Percentiles rank a stretch among this genome's conserved stretches.
These are phyloP conservation scores for Neurospora tetraspora DNA, from an alignment of 495 filamentous ascomycete species.

Conservation along the genomic window DNA sequence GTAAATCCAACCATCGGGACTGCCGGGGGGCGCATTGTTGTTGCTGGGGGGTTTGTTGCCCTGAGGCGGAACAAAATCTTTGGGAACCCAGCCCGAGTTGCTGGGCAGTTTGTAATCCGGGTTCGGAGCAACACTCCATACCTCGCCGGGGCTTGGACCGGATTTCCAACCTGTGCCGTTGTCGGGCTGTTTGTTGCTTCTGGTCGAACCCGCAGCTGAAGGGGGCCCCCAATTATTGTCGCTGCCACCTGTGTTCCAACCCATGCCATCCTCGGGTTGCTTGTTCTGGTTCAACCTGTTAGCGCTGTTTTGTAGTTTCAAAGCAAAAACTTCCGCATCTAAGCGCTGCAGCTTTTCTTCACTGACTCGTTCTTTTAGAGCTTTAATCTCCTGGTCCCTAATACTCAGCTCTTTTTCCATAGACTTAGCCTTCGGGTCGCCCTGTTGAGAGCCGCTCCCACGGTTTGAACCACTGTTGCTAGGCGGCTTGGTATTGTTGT, in stretches of 20 bases:
- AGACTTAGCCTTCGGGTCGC: not conserved
- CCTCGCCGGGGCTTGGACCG: not conserved
- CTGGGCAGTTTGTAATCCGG: not conserved
- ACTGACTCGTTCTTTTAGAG: not conserved
- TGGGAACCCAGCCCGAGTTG: not conserved
- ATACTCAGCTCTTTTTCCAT: not conserved
- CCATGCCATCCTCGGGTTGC: not conserved
- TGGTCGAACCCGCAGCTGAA: not conserved
- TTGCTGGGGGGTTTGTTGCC: not conserved
- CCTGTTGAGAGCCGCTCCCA: not conserved
- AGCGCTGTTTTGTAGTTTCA: not conserved
- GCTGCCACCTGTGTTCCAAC: not conserved
- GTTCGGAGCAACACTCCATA: not conserved
- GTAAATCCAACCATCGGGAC: not conserved
- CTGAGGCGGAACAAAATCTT: not conserved
- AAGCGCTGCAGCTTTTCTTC: not conserved
- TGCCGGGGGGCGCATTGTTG: not conserved
- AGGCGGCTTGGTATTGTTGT: not conserved
- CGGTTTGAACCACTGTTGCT: not conserved
- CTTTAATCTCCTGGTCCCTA: not conserved
- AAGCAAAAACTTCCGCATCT: not conserved
- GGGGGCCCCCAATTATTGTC: not conserved
- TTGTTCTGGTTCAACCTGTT: not conserved
- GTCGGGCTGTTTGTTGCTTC: not conserved
- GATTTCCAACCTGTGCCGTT: not conserved